Percentiles rank a stretch among this genome's conserved stretches.
Conservation (phyloP, 495 filamentous ascomycete genomes). For the Penicillium nucicola region DNA sequence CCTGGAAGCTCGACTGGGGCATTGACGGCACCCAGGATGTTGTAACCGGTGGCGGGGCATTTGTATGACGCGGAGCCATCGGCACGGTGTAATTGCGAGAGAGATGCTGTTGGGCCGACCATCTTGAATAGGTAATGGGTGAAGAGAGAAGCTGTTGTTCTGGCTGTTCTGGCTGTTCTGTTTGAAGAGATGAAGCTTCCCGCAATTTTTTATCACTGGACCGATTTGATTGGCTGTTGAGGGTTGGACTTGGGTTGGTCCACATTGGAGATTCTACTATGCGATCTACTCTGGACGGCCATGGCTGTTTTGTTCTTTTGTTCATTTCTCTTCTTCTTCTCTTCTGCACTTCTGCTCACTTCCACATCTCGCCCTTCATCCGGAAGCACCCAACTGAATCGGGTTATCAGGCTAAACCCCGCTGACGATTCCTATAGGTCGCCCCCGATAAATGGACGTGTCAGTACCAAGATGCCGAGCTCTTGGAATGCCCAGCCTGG, state of each 20-base stretch:
- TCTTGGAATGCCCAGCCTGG: slow-evolving; percentile 13
- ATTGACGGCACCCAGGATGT: slow-evolving; percentile 80
- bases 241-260: neutral
- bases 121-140: slow-evolving; percentile 18
- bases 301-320: no score
- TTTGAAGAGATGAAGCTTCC: neutral
- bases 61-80: slow-evolving; percentile 88
- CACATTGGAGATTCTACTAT: neutral
- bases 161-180: no score
- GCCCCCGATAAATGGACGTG: neutral
- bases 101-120: slow-evolving; percentile 34
- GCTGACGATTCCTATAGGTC: neutral
- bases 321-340: neutral
- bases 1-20: slow-evolving; percentile 84
- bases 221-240: slow-evolving; percentile 17
- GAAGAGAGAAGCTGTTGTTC: slow-evolving; percentile 1
- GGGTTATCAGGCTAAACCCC: neutral
- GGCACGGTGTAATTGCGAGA: slow-evolving; percentile 61
- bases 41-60: slow-evolving; percentile 65
- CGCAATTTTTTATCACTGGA: slow-evolving; percentile 22
- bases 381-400: neutral
- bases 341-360: neutral
- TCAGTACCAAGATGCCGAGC: slow-evolving; percentile 15
- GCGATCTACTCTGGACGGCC: neutral
- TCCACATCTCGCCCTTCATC: no score